Percentiles rank a stretch among this genome's conserved stretches.
Conservation (phyloP, 768 basidiomycete genomes). For the Trametes punicea region DNA sequence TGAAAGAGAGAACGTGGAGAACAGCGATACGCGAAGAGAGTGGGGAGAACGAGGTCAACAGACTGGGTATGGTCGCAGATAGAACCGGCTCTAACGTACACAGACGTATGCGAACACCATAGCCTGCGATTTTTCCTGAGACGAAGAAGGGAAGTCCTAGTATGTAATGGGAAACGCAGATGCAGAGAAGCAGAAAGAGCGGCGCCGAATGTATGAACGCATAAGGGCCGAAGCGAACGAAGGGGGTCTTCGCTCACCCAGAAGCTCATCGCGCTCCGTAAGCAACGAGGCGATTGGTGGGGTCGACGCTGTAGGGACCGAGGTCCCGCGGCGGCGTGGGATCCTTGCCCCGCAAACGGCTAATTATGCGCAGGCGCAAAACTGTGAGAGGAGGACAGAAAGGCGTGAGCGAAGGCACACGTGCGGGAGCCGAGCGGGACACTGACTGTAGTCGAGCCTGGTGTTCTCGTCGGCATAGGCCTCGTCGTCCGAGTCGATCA, state of each 20-base stretch:
- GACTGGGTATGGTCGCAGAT: not conserved
- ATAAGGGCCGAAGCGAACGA: not conserved
- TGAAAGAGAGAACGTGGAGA: not conserved
- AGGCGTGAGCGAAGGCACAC: slow-evolving; percentile 1
- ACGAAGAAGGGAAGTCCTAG: not conserved
- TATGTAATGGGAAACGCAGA: not conserved
- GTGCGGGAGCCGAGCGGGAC: slow-evolving; percentile 10
- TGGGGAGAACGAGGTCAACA: not conserved
- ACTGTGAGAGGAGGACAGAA: slow-evolving; percentile 36
- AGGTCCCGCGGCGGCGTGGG: slow-evolving; percentile 52
- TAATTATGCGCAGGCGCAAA: slow-evolving; percentile 58
- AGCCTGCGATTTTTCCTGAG: not conserved
- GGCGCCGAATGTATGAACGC: not conserved
- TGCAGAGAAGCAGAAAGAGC: not conserved
- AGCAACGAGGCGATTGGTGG: slow-evolving; percentile 10
- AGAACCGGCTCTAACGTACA: not conserved
- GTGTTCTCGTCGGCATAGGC: slow-evolving; percentile 62
- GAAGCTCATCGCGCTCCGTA: slow-evolving; percentile 12
- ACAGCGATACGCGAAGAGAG: not conserved
- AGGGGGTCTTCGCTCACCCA: not conserved
- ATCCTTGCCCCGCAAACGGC: slow-evolving; percentile 50
- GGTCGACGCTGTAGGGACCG: slow-evolving; percentile 11
- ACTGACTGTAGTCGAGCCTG: slow-evolving; percentile 63
- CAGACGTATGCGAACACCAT: not conserved
- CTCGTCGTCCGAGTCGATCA: slow-evolving; percentile 75